Base-by-base conservation (phyloP, 805 yeast species). In the Zygoascus biomembranicola region DNA sequence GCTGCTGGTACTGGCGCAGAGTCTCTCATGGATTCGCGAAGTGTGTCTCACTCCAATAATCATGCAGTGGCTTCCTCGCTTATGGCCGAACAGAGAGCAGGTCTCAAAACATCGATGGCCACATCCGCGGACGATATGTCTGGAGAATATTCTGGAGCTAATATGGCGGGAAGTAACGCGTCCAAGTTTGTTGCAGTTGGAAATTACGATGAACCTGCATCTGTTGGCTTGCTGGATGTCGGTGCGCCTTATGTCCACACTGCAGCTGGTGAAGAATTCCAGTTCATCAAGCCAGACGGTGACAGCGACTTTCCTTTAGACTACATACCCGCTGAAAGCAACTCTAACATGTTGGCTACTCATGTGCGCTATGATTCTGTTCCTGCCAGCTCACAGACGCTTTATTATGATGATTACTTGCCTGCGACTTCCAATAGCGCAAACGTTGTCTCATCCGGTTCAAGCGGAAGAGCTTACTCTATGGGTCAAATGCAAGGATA, bases 221-320 rank as follows among this genome's bases (percentile, higher is more conserved):
- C 44, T 3, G 26, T 16, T 4, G 44, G 44, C 5, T 42, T 42
- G 16, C 44, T 42, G 3, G 44, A 42, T 42, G 26, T 42, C 8
- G 39, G 39, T n/a, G 39, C 39, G 4, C 8, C 39, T 35, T 35
- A 35, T n/a, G 39, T n/a, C n/a, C n/a, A n/a, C n/a, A n/a, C n/a
- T 35, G 16, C 39, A 35, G 16, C 39, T 35, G 39, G 26, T 5
- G 49, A 46, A 16, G 49, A 46, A 8, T 46, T 5, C n/a, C 49
- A 26, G 8, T 32, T 9, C 8, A 18, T 32, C 19, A 14, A 16
- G 20, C 49, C 3, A 10, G 58, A 52, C 1, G 57, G 50, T 10
- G 58, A 55, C 1, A 58, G 61, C 16, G 65, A 61, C 47, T 61
- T 61, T 50, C 65, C 65, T 19, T 55, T 61, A 35, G 65, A 61